Conservation (phyloP, 805 yeast genomes). For the Candida vaughaniae region DNA sequence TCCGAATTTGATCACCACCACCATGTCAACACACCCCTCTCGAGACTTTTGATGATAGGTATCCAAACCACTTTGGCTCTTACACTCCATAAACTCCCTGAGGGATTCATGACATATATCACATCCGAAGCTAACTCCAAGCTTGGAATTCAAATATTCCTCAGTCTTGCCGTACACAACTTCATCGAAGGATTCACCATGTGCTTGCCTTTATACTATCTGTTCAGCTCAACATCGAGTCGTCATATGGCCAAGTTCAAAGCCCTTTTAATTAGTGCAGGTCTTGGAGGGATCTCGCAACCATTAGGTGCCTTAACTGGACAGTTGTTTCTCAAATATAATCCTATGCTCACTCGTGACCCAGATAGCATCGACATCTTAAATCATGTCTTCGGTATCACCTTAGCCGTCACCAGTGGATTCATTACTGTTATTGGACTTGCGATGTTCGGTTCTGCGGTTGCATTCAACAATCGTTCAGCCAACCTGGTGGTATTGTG, state of each 20-base stretch:
- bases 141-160: slow-evolving; percentile 76
- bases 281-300: slow-evolving; percentile 81
- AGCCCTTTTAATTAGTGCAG: slow-evolving; percentile 64
- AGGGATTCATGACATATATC: slow-evolving; percentile 86
- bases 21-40: slow-evolving; percentile 71
- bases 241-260: slow-evolving; percentile 44
- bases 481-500: slow-evolving; percentile 59
- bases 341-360: slow-evolving; percentile 22
- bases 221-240: slow-evolving; percentile 48
- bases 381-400: slow-evolving; percentile 53
- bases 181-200: slow-evolving; percentile 92
- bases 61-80: slow-evolving; percentile 87
- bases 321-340: slow-evolving; percentile 42
- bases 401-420: slow-evolving; percentile 78
- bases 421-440: slow-evolving; percentile 78
- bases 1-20: slow-evolving; percentile 70
- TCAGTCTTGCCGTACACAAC: slow-evolving; percentile 86
- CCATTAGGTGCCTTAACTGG: slow-evolving; percentile 88
- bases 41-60: slow-evolving; percentile 81
- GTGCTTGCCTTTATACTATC: slow-evolving; percentile 85
- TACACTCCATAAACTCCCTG: slow-evolving; percentile 89
- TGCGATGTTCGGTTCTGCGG: slow-evolving; percentile 83
- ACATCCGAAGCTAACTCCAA: slow-evolving; percentile 63
- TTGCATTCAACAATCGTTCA: slow-evolving; percentile 68
- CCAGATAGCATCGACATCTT: slow-evolving; percentile 30